phyloP scores from a whole-genome alignment of 2,329 filamentous ascomycete genomes.

The Tothia fuscella region DNA sequence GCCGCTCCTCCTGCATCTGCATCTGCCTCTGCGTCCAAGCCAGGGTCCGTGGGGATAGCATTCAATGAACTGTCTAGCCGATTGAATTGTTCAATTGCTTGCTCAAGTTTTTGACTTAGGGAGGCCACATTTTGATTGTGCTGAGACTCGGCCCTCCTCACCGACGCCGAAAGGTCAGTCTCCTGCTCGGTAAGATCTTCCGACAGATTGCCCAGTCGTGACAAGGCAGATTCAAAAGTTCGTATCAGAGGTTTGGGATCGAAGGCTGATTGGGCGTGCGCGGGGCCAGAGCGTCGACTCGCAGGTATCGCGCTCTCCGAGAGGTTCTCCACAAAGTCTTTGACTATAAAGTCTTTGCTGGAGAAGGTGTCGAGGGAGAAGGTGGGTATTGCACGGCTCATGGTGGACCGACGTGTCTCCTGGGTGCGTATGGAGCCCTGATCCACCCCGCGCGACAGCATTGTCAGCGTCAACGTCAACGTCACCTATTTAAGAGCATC shows the following conservation, averaged over 20 bases:
- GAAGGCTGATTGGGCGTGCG: slow-evolving; percentile 45
- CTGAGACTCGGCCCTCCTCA: slow-evolving; percentile 80
- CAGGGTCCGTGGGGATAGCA: slow-evolving; percentile 9
- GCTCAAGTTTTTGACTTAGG: slow-evolving; percentile 56
- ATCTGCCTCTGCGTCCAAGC: slow-evolving; percentile 27
- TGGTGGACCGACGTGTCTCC: neutral
- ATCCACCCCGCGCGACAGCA: too few relatives aligned
- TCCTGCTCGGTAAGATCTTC: slow-evolving; percentile 83
- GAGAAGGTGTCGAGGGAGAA: slow-evolving; percentile 73
- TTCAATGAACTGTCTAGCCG: slow-evolving; percentile 75
- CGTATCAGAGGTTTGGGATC: slow-evolving; percentile 95
- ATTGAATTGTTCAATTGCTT: slow-evolving; percentile 87
- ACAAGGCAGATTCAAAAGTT: slow-evolving; percentile 71
- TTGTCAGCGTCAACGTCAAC: too few relatives aligned
- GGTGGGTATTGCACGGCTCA: slow-evolving; percentile 36
- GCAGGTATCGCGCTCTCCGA: slow-evolving; percentile 73
- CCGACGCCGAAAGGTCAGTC: slow-evolving; percentile 80
- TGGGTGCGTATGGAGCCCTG: neutral
- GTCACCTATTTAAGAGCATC: too few relatives aligned
- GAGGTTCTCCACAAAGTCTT: slow-evolving; percentile 90
- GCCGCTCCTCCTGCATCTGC: slow-evolving; percentile 62
- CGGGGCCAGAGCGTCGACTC: slow-evolving; percentile 60
- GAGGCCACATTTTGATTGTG: slow-evolving; percentile 6
- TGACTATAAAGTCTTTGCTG: slow-evolving; percentile 78
- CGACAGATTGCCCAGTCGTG: slow-evolving; percentile 56